Conservation (phyloP, 2,329 filamentous ascomycete genomes). For the Aspergillus sp. region DNA sequence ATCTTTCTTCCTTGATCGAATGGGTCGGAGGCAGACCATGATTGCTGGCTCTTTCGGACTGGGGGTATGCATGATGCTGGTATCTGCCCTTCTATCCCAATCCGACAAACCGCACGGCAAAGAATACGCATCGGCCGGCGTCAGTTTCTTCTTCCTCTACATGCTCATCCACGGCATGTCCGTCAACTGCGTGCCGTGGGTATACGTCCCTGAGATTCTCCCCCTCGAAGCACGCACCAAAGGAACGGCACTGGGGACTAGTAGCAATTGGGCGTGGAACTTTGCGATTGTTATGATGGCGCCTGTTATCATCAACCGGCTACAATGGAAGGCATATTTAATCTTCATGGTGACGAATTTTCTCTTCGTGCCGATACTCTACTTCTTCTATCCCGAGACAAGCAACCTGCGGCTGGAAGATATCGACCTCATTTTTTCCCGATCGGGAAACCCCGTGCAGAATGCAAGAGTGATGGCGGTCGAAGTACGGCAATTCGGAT, state of each 20-base stretch:
- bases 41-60: constrained; percentile 28
- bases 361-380: constrained; percentile 36
- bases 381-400: constrained; percentile 49
- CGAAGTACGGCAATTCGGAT: background rate
- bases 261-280: constrained; percentile 30
- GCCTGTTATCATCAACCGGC: constrained; percentile 25
- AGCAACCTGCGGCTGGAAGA: constrained; percentile 41
- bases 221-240: constrained; percentile 48
- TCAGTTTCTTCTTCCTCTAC: constrained; percentile 47
- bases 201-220: constrained; percentile 48
- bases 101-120: constrained; percentile 24
- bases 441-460: constrained; percentile 9
- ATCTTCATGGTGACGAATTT: constrained; percentile 33
- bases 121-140: constrained; percentile 42
- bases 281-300: constrained; percentile 25
- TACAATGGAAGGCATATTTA: constrained; percentile 31
- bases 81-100: constrained; percentile 8
- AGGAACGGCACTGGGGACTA: constrained; percentile 34
- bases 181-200: constrained; percentile 48
- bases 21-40: constrained; percentile 34
- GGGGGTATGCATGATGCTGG: constrained; percentile 35
- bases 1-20: constrained; percentile 41
- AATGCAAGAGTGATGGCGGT: background rate
- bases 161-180: constrained; percentile 42
- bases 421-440: constrained; percentile 38